Evolutionary conservation across 495 filamentous ascomycete genomes (phyloP).

Genomic region (Penicillium argentinense): DNA sequence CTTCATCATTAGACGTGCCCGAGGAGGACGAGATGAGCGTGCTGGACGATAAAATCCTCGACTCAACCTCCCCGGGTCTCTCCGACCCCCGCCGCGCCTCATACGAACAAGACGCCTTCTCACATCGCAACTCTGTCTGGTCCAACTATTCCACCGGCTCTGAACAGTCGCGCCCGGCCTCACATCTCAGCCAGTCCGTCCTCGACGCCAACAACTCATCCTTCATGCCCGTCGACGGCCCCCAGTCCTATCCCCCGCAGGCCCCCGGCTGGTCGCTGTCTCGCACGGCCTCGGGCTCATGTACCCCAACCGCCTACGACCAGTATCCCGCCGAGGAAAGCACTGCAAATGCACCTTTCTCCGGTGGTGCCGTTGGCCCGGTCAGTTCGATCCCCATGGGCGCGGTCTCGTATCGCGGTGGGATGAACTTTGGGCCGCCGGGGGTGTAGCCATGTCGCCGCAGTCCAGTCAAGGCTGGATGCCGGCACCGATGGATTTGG

Average conservation of each 20-base stretch:
- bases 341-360: constrained; percentile 52
- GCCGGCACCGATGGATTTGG: constrained; percentile 53
- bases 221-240: constrained; percentile 59
- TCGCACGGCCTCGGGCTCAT: constrained; percentile 52
- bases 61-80: constrained; percentile 67
- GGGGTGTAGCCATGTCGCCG: constrained; percentile 58
- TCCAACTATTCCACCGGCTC: constrained; percentile 61
- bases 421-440: constrained; percentile 40
- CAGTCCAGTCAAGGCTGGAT: constrained; percentile 66
- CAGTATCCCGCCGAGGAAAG: constrained; percentile 64
- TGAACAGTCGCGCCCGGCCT: constrained; percentile 38
- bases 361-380: constrained; percentile 52
- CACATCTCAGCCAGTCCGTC: constrained; percentile 37
- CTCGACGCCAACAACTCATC: constrained; percentile 44
- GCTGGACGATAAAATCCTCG: constrained; percentile 83
- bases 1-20: constrained; percentile 62
- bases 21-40: constrained; percentile 82
- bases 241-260: constrained; percentile 40
- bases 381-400: constrained; percentile 46
- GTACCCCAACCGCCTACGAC: constrained; percentile 63
- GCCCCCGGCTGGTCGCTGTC: constrained; percentile 39
- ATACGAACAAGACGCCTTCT: constrained; percentile 70
- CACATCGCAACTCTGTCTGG: constrained; percentile 75
- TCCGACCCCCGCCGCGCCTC: constrained; percentile 67
- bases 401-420: constrained; percentile 44